These are phyloP conservation scores for Kwoniella europaea DNA, from an alignment of 768 basidiomycete genomes.

Conservation along the genomic window DNA sequence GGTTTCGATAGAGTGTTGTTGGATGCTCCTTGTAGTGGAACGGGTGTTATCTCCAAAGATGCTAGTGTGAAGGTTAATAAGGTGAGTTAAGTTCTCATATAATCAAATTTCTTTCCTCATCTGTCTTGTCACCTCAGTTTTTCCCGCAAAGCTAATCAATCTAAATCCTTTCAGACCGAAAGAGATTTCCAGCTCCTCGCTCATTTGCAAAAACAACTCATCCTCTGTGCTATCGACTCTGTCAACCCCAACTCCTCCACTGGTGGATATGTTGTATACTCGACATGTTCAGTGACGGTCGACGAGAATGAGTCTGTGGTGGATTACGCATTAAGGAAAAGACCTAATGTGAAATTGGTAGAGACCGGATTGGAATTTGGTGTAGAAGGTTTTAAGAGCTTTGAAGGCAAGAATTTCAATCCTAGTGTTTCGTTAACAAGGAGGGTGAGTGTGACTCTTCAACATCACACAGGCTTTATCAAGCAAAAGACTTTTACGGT, in stretches of 20 bases:
- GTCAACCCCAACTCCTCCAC: constrained; percentile 85
- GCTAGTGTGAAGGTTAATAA: constrained; percentile 97
- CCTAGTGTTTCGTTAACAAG: constrained; percentile 78
- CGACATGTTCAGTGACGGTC: constrained; percentile 96
- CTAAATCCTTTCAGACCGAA: constrained; percentile 68
- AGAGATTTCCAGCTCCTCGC: constrained; percentile 95
- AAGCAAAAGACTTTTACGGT: too few relatives aligned
- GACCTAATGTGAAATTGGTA: constrained; percentile 88
- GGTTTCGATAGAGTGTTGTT: constrained; percentile 97
- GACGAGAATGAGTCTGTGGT: constrained; percentile 99
- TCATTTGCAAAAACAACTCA: constrained; percentile 96
- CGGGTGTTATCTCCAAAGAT: constrained; percentile 98
- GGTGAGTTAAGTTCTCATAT: constrained; percentile 62
- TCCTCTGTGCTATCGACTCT: constrained; percentile 97
- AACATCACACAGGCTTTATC: too few relatives aligned
- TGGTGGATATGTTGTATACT: constrained; percentile 94
- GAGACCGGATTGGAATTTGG: constrained; percentile 93
- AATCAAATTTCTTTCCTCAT: too few relatives aligned
- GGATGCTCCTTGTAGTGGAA: constrained; percentile 97
- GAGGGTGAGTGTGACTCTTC: constrained; percentile 59
- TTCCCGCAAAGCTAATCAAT: background rate
- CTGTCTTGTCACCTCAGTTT: too few relatives aligned
- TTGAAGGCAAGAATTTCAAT: constrained; percentile 87
- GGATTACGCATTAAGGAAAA: constrained; percentile 93
- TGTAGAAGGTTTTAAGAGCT: constrained; percentile 84